Evolutionary conservation across 1,284 basidiomycete species (phyloP).

Genomic region (Cutaneotrichosporon spelunceum): DNA sequence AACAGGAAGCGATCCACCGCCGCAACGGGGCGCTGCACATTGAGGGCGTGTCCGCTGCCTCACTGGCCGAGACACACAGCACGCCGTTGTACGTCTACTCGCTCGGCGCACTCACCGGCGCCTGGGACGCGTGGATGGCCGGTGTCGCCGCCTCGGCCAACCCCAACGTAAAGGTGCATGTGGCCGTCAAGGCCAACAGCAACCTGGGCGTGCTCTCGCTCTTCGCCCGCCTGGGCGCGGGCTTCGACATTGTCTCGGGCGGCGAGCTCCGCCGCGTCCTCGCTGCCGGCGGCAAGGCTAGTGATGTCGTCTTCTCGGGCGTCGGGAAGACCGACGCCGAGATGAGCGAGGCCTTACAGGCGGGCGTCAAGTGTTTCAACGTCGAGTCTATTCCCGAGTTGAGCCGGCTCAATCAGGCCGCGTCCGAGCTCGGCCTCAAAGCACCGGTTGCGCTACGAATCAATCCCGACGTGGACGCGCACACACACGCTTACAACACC

Average conservation of each 20-base stretch:
- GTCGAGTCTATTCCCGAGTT: constrained; percentile 18
- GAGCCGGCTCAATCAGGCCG: constrained; percentile 8
- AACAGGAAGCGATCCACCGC: constrained; percentile 7
- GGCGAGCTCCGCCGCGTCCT: constrained; percentile 18
- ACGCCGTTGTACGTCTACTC: constrained; percentile 22
- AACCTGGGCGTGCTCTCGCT: constrained; percentile 15
- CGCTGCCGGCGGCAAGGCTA: constrained; percentile 10
- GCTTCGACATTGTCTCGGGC: constrained; percentile 17
- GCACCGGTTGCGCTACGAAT: constrained; percentile 12
- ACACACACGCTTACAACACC: constrained; percentile 15
- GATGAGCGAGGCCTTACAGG: constrained; percentile 11
- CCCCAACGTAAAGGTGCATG: constrained; percentile 8
- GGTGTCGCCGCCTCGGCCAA: background rate
- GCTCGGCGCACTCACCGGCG: constrained; percentile 6
- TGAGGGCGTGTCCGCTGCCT: constrained; percentile 10
- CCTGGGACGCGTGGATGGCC: constrained; percentile 5
- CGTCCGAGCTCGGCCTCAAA: background rate
- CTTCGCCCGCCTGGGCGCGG: constrained; percentile 16
- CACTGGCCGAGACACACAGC: constrained; percentile 7
- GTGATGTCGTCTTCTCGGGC: constrained; percentile 15
- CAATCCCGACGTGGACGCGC: constrained; percentile 18
- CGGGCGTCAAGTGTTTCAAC: constrained; percentile 21
- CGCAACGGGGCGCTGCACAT: constrained; percentile 10
- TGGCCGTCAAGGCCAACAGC: constrained; percentile 20
- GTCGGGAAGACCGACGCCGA: constrained; percentile 14